A percentile compares a stretch with the other conserved stretches of the same genome.
Conservation (phyloP, 1,284 basidiomycete genomes). For the Cutaneotrichosporon arboriforme region DNA sequence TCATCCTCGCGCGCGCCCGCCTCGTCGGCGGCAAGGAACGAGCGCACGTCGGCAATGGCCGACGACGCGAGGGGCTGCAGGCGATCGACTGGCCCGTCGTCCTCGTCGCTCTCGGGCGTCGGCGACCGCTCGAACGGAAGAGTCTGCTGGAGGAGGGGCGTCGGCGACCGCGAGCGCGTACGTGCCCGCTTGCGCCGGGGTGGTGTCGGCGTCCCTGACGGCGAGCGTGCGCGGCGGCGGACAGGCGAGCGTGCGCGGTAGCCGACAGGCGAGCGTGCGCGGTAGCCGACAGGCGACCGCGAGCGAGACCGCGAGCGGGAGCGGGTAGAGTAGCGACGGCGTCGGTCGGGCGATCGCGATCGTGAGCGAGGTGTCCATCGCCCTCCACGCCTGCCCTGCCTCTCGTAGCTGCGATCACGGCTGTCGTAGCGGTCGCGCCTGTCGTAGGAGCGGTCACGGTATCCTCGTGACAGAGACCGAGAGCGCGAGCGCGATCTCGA, state of each 20-base stretch:
- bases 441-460: conserved; percentile 1
- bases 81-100: conserved; percentile 34
- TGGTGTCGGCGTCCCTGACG: not conserved
- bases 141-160: conserved; percentile 10
- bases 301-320: conserved; percentile 1
- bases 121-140: conserved; percentile 25
- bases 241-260: not conserved
- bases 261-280: not conserved
- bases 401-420: conserved; percentile 1
- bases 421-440: not conserved
- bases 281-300: conserved; percentile 1
- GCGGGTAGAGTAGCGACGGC: conserved; percentile 9
- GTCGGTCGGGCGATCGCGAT: not conserved
- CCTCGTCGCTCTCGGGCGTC: conserved; percentile 40
- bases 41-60: conserved; percentile 68
- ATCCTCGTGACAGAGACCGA: not conserved
- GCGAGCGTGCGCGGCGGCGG: conserved; percentile 3
- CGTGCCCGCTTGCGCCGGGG: conserved; percentile 9
- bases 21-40: conserved; percentile 68
- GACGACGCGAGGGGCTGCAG: conserved; percentile 62
- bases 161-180: conserved; percentile 1
- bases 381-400: not conserved
- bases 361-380: conserved; percentile 1
- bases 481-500: conserved; percentile 6
- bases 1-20: conserved; percentile 61